These are phyloP conservation scores for Cyberlindnera maclurae DNA, from an alignment of 805 yeast genomes.

Conservation along the genomic window DNA sequence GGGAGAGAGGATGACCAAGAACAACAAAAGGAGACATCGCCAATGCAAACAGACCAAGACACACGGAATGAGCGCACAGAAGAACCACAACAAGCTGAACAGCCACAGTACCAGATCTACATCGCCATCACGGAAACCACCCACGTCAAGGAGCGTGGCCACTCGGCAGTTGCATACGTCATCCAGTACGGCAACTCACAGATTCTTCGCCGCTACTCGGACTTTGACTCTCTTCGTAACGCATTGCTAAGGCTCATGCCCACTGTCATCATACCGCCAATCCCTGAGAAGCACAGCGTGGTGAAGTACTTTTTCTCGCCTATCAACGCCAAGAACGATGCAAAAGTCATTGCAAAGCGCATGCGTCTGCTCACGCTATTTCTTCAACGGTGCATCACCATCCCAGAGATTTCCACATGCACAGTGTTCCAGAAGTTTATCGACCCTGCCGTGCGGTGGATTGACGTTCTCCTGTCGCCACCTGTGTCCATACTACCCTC, in stretches of 20 bases:
- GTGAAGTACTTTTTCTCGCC: slow-evolving; percentile 37
- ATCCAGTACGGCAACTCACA: slow-evolving; percentile 47
- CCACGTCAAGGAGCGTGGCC: slow-evolving; percentile 55
- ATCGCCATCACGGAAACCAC: slow-evolving; percentile 24
- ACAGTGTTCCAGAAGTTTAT: slow-evolving; percentile 68
- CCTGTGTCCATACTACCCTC: slow-evolving; percentile 48
- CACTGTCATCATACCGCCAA: slow-evolving; percentile 79
- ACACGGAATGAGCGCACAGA: background rate
- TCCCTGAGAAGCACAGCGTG: slow-evolving; percentile 83
- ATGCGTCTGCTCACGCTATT: slow-evolving; percentile 71
- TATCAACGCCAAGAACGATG: slow-evolving; percentile 34
- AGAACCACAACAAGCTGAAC: background rate
- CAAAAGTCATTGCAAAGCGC: slow-evolving; percentile 54
- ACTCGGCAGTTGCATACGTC: slow-evolving; percentile 70
- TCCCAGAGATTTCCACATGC: slow-evolving; percentile 48
- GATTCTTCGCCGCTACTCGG: slow-evolving; percentile 82
- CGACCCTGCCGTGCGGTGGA: slow-evolving; percentile 82
- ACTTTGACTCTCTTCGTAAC: slow-evolving; percentile 76
- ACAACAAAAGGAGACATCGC: background rate
- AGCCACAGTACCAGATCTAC: background rate
- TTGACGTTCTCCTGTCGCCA: slow-evolving; percentile 57
- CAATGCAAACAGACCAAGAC: background rate
- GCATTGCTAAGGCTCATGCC: slow-evolving; percentile 72
- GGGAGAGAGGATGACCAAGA: background rate
- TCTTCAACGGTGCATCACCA: slow-evolving; percentile 63